Evolutionary conservation across 2,329 filamentous ascomycete genomes (phyloP).

Genomic region (Pestalotiopsis sp.): DNA sequence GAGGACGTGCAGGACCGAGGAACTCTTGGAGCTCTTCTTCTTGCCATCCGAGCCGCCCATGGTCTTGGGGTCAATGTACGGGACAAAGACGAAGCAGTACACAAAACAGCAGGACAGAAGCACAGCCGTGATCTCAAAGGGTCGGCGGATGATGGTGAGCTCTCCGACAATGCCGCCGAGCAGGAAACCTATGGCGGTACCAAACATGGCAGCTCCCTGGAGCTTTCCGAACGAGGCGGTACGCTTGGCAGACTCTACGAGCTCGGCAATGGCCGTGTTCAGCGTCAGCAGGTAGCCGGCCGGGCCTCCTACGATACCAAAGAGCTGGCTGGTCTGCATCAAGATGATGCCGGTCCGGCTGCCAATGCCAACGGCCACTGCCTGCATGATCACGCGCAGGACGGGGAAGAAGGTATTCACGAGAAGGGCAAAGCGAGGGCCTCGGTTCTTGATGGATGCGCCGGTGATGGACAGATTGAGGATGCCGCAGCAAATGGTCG

Average conservation of each 20-base stretch:
- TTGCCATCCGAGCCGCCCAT: conserved; percentile 17
- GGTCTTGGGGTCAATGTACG: conserved; percentile 25
- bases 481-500: conserved; percentile 67
- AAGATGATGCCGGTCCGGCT: conserved; percentile 62
- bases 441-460: conserved; percentile 67
- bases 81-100: conserved; percentile 21
- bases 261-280: conserved; percentile 68
- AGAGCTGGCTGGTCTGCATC: conserved; percentile 67
- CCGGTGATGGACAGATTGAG: conserved; percentile 69
- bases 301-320: conserved; percentile 68
- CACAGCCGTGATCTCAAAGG: conserved; percentile 24
- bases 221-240: conserved; percentile 64
- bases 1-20: conserved; percentile 19
- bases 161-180: conserved; percentile 24
- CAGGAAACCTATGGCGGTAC: conserved; percentile 21
- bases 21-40: conserved; percentile 16
- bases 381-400: conserved; percentile 63
- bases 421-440: conserved; percentile 62
- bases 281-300: conserved; percentile 69
- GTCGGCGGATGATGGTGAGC: conserved; percentile 19
- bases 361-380: conserved; percentile 62
- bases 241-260: conserved; percentile 58
- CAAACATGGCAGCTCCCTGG: conserved; percentile 26
- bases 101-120: conserved; percentile 19
- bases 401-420: conserved; percentile 67